Percentiles rank a stretch among this genome's conserved stretches.
Conservation (phyloP, 2,329 filamentous ascomycete species). For the Colletotrichum orchidophilum region DNA sequence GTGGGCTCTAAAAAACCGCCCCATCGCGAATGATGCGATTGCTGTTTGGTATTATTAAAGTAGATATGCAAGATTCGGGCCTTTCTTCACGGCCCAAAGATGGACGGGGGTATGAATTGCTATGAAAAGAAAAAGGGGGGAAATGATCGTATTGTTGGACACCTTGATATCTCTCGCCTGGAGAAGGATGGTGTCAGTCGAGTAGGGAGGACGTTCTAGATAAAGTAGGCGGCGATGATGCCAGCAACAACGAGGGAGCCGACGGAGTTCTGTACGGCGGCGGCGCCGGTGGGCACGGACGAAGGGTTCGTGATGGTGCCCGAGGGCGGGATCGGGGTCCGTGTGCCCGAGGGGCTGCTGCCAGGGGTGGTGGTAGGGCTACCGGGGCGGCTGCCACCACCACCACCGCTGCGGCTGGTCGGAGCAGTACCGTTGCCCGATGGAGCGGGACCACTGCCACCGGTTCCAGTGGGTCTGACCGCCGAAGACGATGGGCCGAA, state of each 20-base stretch:
- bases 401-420: background rate
- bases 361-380: background rate
- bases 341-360: constrained; percentile 15
- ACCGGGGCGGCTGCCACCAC: background rate
- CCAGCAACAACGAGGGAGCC: constrained; percentile 49
- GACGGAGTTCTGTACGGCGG: constrained; percentile 42
- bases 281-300: constrained; percentile 39
- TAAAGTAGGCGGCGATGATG: constrained; percentile 50
- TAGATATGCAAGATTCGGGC: background rate
- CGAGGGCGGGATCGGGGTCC: constrained; percentile 19
- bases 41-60: background rate
- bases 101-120: background rate
- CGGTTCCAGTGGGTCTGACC: background rate
- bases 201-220: constrained; percentile 43
- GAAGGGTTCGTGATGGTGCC: constrained; percentile 32
- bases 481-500: background rate
- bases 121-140: too few species aligned
- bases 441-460: background rate
- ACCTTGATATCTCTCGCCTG: background rate
- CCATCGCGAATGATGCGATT: background rate
- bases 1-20: too few species aligned
- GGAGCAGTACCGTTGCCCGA: background rate
- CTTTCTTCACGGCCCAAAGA: background rate
- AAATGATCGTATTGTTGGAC: background rate
- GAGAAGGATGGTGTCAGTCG: background rate